phyloP scores from a whole-genome alignment of 148 eudicot genomes.

The Spergularia bocconei region DNA sequence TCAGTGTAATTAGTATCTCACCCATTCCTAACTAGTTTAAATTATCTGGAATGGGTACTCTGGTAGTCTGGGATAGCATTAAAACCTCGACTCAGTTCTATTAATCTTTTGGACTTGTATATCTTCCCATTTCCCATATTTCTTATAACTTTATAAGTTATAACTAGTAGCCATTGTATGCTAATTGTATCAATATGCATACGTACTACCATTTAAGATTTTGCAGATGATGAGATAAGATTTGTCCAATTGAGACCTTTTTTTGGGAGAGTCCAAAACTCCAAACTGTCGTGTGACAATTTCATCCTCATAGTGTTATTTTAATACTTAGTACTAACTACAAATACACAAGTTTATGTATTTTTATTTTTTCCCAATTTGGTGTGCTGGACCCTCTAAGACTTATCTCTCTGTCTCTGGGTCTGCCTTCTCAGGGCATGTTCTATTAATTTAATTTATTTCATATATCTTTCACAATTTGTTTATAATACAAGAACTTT shows the following conservation, averaged over 20 bases:
- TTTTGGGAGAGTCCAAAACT: constrained; percentile 8
- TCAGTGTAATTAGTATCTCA: constrained; percentile 21
- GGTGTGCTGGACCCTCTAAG: neutral
- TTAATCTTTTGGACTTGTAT: neutral
- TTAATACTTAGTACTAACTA: neutral
- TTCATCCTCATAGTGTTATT: constrained; percentile 14
- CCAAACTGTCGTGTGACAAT: constrained; percentile 20
- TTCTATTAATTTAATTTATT: neutral
- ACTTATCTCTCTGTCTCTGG: constrained; percentile 23
- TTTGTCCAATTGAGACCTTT: constrained; percentile 24
- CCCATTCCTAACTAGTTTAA: constrained; percentile 14
- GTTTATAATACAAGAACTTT: neutral
- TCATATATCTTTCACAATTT: neutral
- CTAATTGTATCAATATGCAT: too few relatives aligned
- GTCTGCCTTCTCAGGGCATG: constrained; percentile 10
- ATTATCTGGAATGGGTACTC: too few relatives aligned
- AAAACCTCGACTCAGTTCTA: too few relatives aligned
- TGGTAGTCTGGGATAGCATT: too few relatives aligned
- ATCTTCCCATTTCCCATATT: constrained; percentile 12
- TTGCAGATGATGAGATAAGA: constrained; percentile 16
- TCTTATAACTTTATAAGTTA: neutral
- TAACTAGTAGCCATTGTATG: too few relatives aligned
- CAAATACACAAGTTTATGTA: neutral
- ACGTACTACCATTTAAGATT: too few relatives aligned
- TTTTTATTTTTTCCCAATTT: neutral